phyloP scores from a whole-genome alignment of 2,329 filamentous ascomycete genomes.

The Trichoderma sp. region DNA sequence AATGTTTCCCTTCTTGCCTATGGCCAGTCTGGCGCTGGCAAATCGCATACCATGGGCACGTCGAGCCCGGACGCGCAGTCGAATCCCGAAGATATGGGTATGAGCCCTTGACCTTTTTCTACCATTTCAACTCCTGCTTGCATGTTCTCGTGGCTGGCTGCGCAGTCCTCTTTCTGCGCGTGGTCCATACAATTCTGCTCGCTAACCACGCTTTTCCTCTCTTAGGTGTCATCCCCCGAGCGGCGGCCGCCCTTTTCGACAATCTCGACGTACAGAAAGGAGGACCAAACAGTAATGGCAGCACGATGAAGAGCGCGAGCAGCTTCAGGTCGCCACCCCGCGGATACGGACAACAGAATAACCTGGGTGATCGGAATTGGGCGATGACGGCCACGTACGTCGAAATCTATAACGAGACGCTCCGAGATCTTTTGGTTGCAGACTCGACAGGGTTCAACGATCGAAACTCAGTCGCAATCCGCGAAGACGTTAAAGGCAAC shows the following conservation, averaged over 20 bases:
- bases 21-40: conserved; percentile 94
- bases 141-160: neutral
- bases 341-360: conserved; percentile 58
- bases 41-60: conserved; percentile 99
- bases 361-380: conserved; percentile 75
- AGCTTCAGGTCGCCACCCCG: conserved; percentile 74
- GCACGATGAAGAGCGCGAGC: conserved; percentile 57
- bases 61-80: conserved; percentile 79
- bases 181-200: neutral
- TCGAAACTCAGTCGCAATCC: conserved; percentile 80
- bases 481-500: conserved; percentile 91
- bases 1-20: conserved; percentile 98
- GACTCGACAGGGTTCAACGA: conserved; percentile 71
- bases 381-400: conserved; percentile 92
- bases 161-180: neutral
- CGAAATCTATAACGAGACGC: conserved; percentile 96
- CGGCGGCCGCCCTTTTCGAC: conserved; percentile 83
- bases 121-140: neutral
- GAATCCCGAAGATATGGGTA: conserved; percentile 75
- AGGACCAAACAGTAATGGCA: conserved; percentile 45
- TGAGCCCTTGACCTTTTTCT: conserved; percentile 37
- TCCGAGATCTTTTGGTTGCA: conserved; percentile 84
- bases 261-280: conserved; percentile 68
- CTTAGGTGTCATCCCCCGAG: conserved; percentile 90
- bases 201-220: conserved; percentile 10